Conservation (phyloP, 2,329 filamentous ascomycete species). For the Epichloe bromicola region DNA sequence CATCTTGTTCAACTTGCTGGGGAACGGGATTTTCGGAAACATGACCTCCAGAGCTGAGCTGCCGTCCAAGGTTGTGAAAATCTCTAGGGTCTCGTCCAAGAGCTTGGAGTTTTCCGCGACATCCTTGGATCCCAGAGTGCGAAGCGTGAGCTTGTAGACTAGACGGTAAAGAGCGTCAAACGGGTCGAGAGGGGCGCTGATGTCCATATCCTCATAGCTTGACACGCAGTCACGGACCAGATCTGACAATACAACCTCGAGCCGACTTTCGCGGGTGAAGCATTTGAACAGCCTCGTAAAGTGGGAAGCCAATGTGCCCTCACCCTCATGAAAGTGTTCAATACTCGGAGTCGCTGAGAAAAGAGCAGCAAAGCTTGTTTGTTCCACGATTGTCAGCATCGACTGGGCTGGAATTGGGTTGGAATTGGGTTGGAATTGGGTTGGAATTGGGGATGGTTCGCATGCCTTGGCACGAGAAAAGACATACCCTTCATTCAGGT, state of each 20-base stretch:
- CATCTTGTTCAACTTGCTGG: conserved; percentile 27
- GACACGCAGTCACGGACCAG: conserved; percentile 28
- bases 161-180: conserved; percentile 40
- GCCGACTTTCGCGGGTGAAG: conserved; percentile 24
- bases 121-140: conserved; percentile 39
- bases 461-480: background rate
- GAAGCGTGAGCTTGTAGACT: conserved; percentile 44
- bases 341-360: conserved; percentile 18
- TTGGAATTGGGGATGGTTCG: too few species aligned
- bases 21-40: conserved; percentile 38
- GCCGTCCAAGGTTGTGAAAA: conserved; percentile 34
- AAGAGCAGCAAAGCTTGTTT: conserved; percentile 16
- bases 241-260: conserved; percentile 24
- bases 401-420: too few species aligned
- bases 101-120: conserved; percentile 33
- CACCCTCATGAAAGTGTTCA: conserved; percentile 9
- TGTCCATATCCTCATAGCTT: background rate
- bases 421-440: too few species aligned
- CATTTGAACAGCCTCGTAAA: conserved; percentile 19
- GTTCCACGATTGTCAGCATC: background rate
- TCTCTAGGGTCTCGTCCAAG: conserved; percentile 26
- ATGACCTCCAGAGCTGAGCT: conserved; percentile 32
- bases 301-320: conserved; percentile 9
- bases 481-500: conserved; percentile 28
- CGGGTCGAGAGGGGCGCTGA: conserved; percentile 25